Percentiles rank a stretch among this genome's conserved stretches.
Evolutionary conservation across 2,329 filamentous ascomycete genomes (phyloP).

Genomic region (Paecilomyces variotii): DNA sequence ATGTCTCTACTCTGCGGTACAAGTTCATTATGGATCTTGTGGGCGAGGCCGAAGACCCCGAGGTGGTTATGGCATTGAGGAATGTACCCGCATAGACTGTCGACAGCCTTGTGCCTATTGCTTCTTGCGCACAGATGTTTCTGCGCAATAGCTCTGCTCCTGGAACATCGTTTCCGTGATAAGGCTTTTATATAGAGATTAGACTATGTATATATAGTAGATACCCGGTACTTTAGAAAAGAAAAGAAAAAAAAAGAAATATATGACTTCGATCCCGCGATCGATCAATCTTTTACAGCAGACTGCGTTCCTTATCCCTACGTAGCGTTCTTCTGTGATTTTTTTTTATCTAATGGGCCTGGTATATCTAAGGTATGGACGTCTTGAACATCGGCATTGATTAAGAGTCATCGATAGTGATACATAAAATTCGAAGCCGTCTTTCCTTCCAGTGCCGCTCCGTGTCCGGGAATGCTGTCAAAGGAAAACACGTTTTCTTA

Average conservation of each 20-base stretch:
- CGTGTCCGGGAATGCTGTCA: neutral
- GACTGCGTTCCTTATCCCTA: neutral
- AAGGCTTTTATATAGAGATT: neutral
- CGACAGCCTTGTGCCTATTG: neutral
- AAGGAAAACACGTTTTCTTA: neutral
- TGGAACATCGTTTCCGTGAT: neutral
- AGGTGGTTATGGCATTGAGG: conserved; percentile 26
- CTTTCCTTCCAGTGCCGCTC: neutral
- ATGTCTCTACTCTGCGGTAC: conserved; percentile 28
- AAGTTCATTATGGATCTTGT: conserved; percentile 40
- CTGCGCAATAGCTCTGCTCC: neutral
- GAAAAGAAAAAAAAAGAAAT: neutral
- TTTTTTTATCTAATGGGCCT: too few relatives aligned
- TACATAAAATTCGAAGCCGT: neutral
- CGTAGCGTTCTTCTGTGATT: neutral
- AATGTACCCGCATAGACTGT: neutral
- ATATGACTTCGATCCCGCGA: neutral
- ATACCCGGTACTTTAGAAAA: neutral
- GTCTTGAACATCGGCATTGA: neutral
- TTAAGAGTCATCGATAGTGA: neutral
- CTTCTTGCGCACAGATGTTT: neutral
- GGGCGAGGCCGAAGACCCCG: conserved; percentile 33
- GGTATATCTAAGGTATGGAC: neutral
- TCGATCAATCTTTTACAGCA: neutral
- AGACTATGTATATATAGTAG: neutral